Conservation (phyloP, 2,329 filamentous ascomycete genomes). For the Colletotrichum ledebouriae region DNA sequence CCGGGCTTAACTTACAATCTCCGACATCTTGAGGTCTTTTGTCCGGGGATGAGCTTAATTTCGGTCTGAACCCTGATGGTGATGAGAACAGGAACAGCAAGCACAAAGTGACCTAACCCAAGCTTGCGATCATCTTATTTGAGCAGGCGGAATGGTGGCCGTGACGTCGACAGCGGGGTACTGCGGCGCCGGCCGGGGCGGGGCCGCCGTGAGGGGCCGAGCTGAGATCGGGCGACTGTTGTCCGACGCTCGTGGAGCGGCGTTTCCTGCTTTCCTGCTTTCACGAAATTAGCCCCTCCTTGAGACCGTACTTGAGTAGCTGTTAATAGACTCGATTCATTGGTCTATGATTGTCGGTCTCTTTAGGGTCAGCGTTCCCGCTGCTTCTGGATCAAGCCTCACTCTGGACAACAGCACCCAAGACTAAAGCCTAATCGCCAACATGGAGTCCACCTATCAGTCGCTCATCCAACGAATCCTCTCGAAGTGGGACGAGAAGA, state of each 20-base stretch:
- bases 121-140: constrained; percentile 15
- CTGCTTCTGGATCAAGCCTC: too few relatives aligned
- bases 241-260: constrained; percentile 14
- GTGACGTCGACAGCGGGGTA: constrained; percentile 36
- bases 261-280: neutral
- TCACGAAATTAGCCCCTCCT: too few relatives aligned
- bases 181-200: constrained; percentile 26
- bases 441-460: constrained; percentile 48
- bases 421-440: neutral
- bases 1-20: constrained; percentile 14
- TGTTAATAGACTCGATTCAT: neutral
- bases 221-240: constrained; percentile 25
- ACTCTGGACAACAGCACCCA: neutral
- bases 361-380: neutral
- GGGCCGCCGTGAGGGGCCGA: constrained; percentile 36
- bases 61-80: neutral
- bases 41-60: neutral
- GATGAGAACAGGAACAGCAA: neutral
- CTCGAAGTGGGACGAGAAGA: constrained; percentile 44
- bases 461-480: constrained; percentile 44
- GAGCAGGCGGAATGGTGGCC: constrained; percentile 3
- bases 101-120: neutral
- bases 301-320: neutral
- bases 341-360: neutral
- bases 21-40: constrained; percentile 14